Base-by-base conservation (phyloP, 1,139 yeast species). In the Debaryomyces nepalensis region DNA sequence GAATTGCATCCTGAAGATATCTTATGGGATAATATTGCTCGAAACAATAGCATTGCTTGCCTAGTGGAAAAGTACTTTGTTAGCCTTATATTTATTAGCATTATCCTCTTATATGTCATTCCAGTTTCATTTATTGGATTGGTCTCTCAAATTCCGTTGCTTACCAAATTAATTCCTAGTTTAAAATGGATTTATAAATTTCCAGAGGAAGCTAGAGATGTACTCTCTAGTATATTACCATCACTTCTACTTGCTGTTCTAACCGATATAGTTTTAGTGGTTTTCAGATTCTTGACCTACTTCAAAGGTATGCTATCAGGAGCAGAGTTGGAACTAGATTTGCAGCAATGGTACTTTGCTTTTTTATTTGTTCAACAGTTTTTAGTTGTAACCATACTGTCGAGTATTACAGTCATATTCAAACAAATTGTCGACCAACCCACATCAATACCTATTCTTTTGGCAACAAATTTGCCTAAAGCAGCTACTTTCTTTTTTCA, bases 401-500 rank as follows among this genome's bases (percentile, higher is more conserved):
- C 95, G 0, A 90, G 96, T 26, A 67, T 87, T 7, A 79, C 88
- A 0, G 82, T 82, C 3, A 77, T 89, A 0, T 63, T 85, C 33
- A 82, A 81, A 47, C 83, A 80, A 47, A 67, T 86, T 2, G 66
- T 88, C 5, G 82, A 81, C 43, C 82, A 81, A 46, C 96, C 96
- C 2, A 78, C 84, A 0, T 79, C 87, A 1, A 78, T 87, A 6
- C 89, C 95, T 1, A 70, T 80, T 4, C 63, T 87, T 41, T 64
- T 88, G 35, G 96, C 96, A 0, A 71, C 77, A 4, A 87, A 87
- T 54, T 66, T 88, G 34, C 96, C 96, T 0, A 86, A 84, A 55
- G 84, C 95, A 16, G 86, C 95, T 1, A 86, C 84, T 40, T 88
- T 88, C 55, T 88, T 87, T 64, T 82, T 84, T 56, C 86, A 90